Evolutionary conservation across 257 asterid species (phyloP), one percentile per base, ranked within the genome.

Genomic region (Galeopsis tetrahit): DNA sequence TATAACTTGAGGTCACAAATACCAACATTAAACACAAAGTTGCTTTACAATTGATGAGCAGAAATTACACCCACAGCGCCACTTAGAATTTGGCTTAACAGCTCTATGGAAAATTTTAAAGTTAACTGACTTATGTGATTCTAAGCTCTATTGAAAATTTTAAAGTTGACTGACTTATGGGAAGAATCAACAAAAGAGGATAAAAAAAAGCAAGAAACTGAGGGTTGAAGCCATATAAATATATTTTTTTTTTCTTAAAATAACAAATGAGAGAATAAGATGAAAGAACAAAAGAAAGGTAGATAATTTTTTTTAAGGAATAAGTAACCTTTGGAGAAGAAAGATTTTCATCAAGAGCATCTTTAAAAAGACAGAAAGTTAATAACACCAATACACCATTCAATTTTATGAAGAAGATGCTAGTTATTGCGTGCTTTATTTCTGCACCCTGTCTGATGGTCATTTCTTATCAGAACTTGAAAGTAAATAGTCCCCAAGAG

Each of bases 1-100:
- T 52, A 33, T 36, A 38, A 42, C 48, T 31, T 40, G 68, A 56
- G 74, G 17, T 56, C 51, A 57, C 38, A 32, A 68, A 60, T 17
- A 70, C 9, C 63, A 67, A 62, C 43, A 21, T 14, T 39, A 52
- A 43, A 40, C 8, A 10, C 55, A 33, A 66, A 52, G 62, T 21
- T 61, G 36, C 7, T 61, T 72, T 48, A 5, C 28, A 10, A 61
- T 43, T 44, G 48, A 34, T 33, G 17, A 71, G 69, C 60, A 59
- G 51, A 70, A 28, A 34, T 46, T 35, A 68, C 7, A 60, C 52
- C 15, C 15, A 59, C 68, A 60, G 21, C 40, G 51, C n/a, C 46
- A 32, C 39, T 61, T 35, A 61, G 33, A 55, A 55, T 40, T 73
- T 49, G 56, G 7, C 28, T n/a, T 49, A n/a, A n/a, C 28, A 49